phyloP scores from a whole-genome alignment of 768 basidiomycete genomes.

The Phaffia tasmanica region DNA sequence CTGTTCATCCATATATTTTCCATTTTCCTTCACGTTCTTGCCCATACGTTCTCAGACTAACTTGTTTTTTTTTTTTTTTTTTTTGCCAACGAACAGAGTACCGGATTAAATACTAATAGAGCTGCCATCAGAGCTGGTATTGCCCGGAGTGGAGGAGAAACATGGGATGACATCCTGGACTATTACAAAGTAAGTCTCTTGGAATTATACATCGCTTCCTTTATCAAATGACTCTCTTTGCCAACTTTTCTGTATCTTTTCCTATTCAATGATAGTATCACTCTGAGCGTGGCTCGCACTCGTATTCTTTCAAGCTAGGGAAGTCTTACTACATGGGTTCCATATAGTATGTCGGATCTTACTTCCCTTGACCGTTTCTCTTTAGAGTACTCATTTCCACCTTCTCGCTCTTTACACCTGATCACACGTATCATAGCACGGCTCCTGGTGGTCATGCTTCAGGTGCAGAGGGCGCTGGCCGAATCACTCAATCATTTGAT shows the following conservation, averaged over 20 bases:
- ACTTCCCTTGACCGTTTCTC: neutral
- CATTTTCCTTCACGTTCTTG: no score
- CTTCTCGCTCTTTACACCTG: neutral
- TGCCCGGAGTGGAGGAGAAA: constrained; percentile 77
- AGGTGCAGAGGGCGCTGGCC: constrained; percentile 70
- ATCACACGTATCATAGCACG: constrained; percentile 31
- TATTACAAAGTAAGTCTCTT: constrained; percentile 58
- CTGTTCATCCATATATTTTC: neutral
- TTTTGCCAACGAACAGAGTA: constrained; percentile 42
- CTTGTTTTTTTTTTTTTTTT: no score
- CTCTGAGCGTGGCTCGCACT: constrained; percentile 77
- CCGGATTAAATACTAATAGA: constrained; percentile 57
- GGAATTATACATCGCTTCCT: neutral
- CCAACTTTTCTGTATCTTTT: neutral
- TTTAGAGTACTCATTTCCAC: neutral
- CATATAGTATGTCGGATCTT: constrained; percentile 47
- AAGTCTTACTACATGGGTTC: constrained; percentile 94
- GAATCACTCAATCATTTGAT: constrained; percentile 65
- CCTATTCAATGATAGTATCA: constrained; percentile 55
- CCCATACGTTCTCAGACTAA: no score
- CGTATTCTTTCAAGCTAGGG: constrained; percentile 84
- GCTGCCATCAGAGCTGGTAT: constrained; percentile 74
- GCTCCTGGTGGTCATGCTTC: constrained; percentile 67
- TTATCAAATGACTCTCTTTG: neutral
- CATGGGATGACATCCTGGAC: constrained; percentile 84